phyloP scores from a whole-genome alignment of 1,139 yeast genomes.

The Wickerhamomyces sp. region DNA sequence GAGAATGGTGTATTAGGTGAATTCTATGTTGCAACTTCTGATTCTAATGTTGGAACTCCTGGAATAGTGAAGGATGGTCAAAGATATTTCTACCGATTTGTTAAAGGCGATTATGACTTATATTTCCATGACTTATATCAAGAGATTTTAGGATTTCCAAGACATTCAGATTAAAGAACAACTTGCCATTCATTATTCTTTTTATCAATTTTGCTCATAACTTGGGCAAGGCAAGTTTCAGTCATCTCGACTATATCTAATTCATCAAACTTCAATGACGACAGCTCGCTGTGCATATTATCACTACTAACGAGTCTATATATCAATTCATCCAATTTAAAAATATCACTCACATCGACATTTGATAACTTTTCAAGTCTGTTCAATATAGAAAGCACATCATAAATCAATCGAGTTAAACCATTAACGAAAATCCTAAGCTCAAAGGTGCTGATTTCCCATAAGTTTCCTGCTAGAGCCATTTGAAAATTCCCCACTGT shows the following conservation, averaged over 20 bases:
- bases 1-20: not conserved
- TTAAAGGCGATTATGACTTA: not conserved
- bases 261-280: not conserved
- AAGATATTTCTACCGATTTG: not conserved
- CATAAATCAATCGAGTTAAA: constrained; percentile 10
- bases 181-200: constrained; percentile 24
- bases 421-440: constrained; percentile 11
- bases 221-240: not conserved
- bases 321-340: constrained; percentile 19
- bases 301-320: constrained; percentile 20
- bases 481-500: constrained; percentile 9
- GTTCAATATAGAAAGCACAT: constrained; percentile 8
- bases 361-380: constrained; percentile 6
- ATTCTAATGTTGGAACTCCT: no score
- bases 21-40: not conserved
- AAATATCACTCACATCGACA: constrained; percentile 8
- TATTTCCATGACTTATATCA: not conserved
- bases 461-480: constrained; percentile 6
- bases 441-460: constrained; percentile 13
- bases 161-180: constrained; percentile 5
- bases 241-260: constrained; percentile 6
- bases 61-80: not conserved
- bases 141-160: not conserved
- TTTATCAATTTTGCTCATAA: constrained; percentile 5
- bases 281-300: constrained; percentile 1